Percentiles rank a stretch among this genome's conserved stretches.
Evolutionary conservation across 2,329 filamentous ascomycete species (phyloP).

Genomic region (Nemania serpens): DNA sequence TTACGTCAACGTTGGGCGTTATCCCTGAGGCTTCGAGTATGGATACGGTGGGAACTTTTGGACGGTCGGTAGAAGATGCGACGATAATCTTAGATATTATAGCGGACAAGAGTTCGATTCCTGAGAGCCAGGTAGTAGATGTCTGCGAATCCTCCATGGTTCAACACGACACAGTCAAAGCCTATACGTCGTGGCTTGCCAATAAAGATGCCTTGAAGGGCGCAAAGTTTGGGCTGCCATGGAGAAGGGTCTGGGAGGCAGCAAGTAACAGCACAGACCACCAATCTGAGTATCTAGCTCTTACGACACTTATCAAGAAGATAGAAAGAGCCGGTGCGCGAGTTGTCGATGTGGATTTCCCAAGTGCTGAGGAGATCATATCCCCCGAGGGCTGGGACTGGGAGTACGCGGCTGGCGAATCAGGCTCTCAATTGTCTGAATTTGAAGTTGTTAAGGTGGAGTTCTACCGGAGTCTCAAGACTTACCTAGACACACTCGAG

Average conservation of each 20-base stretch:
- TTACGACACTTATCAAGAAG: not conserved
- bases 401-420: slow-evolving; percentile 5
- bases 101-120: not conserved
- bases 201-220: slow-evolving; percentile 6
- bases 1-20: slow-evolving; percentile 4
- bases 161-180: not conserved
- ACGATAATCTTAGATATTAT: slow-evolving; percentile 9
- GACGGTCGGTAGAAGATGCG: slow-evolving; percentile 11
- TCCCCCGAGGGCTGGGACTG: slow-evolving; percentile 11
- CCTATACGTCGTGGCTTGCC: slow-evolving; percentile 2
- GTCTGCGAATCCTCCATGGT: not conserved
- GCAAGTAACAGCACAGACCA: slow-evolving; percentile 7
- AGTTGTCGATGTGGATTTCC: slow-evolving; percentile 8
- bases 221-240: slow-evolving; percentile 7
- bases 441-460: slow-evolving; percentile 13
- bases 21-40: slow-evolving; percentile 3
- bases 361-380: slow-evolving; percentile 11
- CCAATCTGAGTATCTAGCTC: slow-evolving; percentile 1
- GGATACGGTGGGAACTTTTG: slow-evolving; percentile 12
- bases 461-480: slow-evolving; percentile 1
- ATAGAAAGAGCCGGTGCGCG: slow-evolving; percentile 8
- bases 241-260: slow-evolving; percentile 7
- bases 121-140: not conserved
- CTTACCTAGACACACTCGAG: slow-evolving; percentile 1
- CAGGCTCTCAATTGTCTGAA: slow-evolving; percentile 6